A percentile compares a stretch with the other conserved stretches of the same genome.
Conservation (phyloP, 345 rosid genomes). For the Melastoma malabathricum region DNA sequence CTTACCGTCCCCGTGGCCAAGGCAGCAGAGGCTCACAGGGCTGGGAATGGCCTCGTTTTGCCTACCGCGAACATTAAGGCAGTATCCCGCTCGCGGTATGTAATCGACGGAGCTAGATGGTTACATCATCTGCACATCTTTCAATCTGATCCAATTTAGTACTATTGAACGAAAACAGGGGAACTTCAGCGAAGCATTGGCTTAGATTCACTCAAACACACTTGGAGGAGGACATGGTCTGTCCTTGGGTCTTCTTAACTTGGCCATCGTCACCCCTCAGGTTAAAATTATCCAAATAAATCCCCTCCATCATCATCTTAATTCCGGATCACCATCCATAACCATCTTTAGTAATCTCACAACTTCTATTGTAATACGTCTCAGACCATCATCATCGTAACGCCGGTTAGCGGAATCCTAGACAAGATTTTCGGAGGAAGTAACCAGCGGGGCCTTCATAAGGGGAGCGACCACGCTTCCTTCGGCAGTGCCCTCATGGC, state of each 20-base stretch:
- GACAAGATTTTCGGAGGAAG: constrained; percentile 77
- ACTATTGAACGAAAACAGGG: too few relatives aligned
- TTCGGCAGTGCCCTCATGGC: constrained; percentile 49
- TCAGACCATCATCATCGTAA: constrained; percentile 72
- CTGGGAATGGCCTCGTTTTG: constrained; percentile 8
- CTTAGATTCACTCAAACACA: too few relatives aligned
- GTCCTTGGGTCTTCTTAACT: constrained; percentile 69
- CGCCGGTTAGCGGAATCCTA: constrained; percentile 57
- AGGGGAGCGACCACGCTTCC: constrained; percentile 54
- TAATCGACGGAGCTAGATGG: constrained; percentile 18
- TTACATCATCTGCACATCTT: too few relatives aligned
- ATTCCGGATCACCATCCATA: too few relatives aligned
- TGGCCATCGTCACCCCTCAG: constrained; percentile 76
- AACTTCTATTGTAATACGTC: too few relatives aligned
- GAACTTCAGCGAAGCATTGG: too few relatives aligned
- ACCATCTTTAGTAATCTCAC: too few relatives aligned
- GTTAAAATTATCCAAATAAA: constrained; percentile 15
- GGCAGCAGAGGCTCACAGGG: constrained; percentile 37
- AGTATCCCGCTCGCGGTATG: constrained; percentile 10
- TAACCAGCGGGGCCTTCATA: constrained; percentile 47
- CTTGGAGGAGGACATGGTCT: constrained; percentile 25
- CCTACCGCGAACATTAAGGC: constrained; percentile 41
- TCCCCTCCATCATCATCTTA: too few relatives aligned
- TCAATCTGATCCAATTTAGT: too few relatives aligned
- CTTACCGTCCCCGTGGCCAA: constrained; percentile 26